Evolutionary conservation across 208 protist species (phyloP).

Genomic region (Blastocrithidia nonstop): DNA sequence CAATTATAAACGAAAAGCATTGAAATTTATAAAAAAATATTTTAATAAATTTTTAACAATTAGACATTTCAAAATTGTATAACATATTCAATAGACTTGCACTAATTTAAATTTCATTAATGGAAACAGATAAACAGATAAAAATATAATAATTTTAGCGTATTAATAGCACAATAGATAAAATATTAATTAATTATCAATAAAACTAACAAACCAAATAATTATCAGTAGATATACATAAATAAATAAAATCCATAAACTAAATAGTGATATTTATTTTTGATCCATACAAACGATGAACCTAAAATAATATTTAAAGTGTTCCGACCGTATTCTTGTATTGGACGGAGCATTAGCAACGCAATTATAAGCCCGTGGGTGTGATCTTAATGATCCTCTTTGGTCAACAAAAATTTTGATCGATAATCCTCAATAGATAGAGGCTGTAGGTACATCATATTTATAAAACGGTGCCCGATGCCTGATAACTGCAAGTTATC

Average conservation of each 20-base stretch:
- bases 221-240: background rate
- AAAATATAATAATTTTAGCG: too few relatives aligned
- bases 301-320: too few relatives aligned
- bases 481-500: conserved; percentile 51
- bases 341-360: conserved; percentile 45
- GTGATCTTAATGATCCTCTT: conserved; percentile 27
- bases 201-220: background rate
- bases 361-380: conserved; percentile 27
- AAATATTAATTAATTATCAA: background rate
- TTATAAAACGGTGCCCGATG: conserved; percentile 23
- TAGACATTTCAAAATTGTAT: too few relatives aligned
- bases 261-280: background rate
- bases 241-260: background rate
- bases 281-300: conserved; percentile 4
- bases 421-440: conserved; percentile 14
- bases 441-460: conserved; percentile 18
- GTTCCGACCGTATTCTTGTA: conserved; percentile 16
- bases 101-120: too few relatives aligned
- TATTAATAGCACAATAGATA: too few relatives aligned
- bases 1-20: too few relatives aligned
- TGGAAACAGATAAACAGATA: too few relatives aligned
- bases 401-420: conserved; percentile 49
- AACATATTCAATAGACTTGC: too few relatives aligned
- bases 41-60: too few relatives aligned
- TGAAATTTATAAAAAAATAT: too few relatives aligned